phyloP scores from a whole-genome alignment of 2,329 filamentous ascomycete genomes.

The Alternaria brassicicola region DNA sequence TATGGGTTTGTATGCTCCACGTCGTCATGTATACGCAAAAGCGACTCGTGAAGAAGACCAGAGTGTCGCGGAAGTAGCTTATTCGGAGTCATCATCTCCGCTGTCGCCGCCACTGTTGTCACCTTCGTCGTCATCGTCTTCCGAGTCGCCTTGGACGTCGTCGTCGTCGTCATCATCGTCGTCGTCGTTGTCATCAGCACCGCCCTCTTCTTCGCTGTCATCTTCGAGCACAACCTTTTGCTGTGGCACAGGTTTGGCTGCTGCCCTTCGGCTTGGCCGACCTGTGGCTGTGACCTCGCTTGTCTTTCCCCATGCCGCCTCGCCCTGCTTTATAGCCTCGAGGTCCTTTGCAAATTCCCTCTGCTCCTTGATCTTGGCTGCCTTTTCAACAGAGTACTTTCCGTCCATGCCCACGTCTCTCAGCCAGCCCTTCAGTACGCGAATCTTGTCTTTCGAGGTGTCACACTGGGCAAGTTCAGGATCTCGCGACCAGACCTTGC shows the following conservation, averaged over 20 bases:
- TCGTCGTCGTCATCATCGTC: conserved; percentile 27
- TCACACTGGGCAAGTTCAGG: conserved; percentile 76
- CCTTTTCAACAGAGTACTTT: conserved; percentile 83
- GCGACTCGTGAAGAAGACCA: not conserved
- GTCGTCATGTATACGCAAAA: not conserved
- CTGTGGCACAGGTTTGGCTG: conserved; percentile 22
- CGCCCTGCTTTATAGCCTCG: conserved; percentile 82
- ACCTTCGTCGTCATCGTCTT: conserved; percentile 23
- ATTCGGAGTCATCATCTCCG: conserved; percentile 34
- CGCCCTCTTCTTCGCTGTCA: conserved; percentile 32
- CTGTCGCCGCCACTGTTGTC: conserved; percentile 17
- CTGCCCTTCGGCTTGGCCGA: conserved; percentile 36
- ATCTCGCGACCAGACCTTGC: conserved; percentile 82
- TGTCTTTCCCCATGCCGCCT: conserved; percentile 72
- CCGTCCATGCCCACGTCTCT: conserved; percentile 85
- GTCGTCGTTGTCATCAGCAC: conserved; percentile 20
- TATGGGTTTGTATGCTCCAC: not conserved
- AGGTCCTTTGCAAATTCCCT: conserved; percentile 84
- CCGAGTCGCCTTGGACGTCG: conserved; percentile 23
- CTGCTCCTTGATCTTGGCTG: conserved; percentile 83
- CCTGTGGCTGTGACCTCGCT: conserved; percentile 36
- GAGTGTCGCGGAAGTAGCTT: not conserved
- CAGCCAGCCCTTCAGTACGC: conserved; percentile 79
- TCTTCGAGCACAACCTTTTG: conserved; percentile 33
- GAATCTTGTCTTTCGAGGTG: conserved; percentile 78